These are phyloP conservation scores for Angophora floribunda DNA, from an alignment of 345 rosid genomes.

Conservation along the genomic window DNA sequence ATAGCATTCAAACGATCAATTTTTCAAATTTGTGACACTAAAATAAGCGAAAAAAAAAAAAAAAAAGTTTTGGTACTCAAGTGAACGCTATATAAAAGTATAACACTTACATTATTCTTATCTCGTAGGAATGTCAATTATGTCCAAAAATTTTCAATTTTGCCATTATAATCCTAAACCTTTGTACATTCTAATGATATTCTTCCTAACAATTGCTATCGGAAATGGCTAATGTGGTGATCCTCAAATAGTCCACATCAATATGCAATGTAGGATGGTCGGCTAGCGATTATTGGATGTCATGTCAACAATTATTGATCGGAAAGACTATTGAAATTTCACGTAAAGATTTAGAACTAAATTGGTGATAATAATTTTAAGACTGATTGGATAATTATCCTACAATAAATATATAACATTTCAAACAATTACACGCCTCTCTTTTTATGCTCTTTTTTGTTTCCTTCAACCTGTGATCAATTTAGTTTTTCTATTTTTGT, in stretches of 20 bases:
- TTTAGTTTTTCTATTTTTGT: background rate
- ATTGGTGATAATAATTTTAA: background rate
- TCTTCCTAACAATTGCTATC: rapidly evolving
- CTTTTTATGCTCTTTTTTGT: background rate
- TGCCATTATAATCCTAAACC: background rate
- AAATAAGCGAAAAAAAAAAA: no score
- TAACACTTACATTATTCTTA: no score
- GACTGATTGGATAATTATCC: background rate
- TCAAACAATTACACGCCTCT: background rate
- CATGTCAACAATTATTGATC: background rate
- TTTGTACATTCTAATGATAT: background rate
- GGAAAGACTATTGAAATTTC: background rate
- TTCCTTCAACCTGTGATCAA: background rate
- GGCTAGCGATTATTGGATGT: rapidly evolving
- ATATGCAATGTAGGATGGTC: background rate
- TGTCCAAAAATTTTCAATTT: background rate
- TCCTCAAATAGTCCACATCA: background rate
- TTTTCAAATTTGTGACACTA: no score
- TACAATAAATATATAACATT: background rate
- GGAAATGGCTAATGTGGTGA: background rate
- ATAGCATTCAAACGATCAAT: no score
- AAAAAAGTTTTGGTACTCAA: no score
- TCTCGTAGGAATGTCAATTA: background rate
- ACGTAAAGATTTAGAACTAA: background rate
- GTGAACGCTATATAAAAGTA: no score